phyloP scores from a whole-genome alignment of 192 early-diverging fungal genomes.

The Coemansia biformis region DNA sequence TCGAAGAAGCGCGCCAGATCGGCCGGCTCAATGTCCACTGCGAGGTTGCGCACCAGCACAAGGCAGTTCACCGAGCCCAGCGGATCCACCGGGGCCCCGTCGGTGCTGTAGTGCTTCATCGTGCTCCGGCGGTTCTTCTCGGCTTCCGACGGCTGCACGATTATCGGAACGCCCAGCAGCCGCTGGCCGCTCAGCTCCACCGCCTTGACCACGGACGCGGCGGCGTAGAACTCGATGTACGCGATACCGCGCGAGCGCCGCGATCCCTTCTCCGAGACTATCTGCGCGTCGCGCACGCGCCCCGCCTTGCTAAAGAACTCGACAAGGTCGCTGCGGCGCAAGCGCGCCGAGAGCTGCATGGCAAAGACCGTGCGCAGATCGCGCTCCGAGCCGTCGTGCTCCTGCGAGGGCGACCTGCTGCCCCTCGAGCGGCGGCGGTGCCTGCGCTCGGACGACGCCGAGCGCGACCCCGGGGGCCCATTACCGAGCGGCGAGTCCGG shows the following conservation, averaged over 20 bases:
- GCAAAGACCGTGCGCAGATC: constrained; percentile 93
- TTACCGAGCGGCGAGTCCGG: constrained; percentile 6
- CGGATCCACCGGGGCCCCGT: constrained; percentile 16
- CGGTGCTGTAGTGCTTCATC: constrained; percentile 24
- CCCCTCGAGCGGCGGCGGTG: constrained; percentile 7
- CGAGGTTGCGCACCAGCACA: constrained; percentile 60
- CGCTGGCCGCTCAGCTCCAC: constrained; percentile 77
- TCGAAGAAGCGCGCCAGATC: constrained; percentile 81
- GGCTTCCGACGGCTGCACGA: constrained; percentile 85
- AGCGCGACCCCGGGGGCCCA: constrained; percentile 4
- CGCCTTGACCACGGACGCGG: constrained; percentile 75
- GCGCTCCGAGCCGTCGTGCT: constrained; percentile 68
- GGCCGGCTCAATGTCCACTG: constrained; percentile 59
- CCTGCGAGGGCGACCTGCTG: constrained; percentile 57
- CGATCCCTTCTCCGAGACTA: constrained; percentile 79
- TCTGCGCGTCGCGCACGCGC: constrained; percentile 78
- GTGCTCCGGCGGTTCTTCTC: constrained; percentile 84
- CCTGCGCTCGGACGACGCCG: constrained; percentile 5
- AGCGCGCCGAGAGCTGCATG: constrained; percentile 82
- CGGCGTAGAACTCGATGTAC: constrained; percentile 94
- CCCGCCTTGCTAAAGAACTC: constrained; percentile 81
- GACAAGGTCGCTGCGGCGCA: constrained; percentile 72
- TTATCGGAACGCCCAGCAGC: constrained; percentile 89
- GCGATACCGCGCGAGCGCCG: constrained; percentile 88
- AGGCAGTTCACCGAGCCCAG: constrained; percentile 31